Base-by-base conservation (phyloP, 1,284 basidiomycete genomes). In the Polyporus tsugae region DNA sequence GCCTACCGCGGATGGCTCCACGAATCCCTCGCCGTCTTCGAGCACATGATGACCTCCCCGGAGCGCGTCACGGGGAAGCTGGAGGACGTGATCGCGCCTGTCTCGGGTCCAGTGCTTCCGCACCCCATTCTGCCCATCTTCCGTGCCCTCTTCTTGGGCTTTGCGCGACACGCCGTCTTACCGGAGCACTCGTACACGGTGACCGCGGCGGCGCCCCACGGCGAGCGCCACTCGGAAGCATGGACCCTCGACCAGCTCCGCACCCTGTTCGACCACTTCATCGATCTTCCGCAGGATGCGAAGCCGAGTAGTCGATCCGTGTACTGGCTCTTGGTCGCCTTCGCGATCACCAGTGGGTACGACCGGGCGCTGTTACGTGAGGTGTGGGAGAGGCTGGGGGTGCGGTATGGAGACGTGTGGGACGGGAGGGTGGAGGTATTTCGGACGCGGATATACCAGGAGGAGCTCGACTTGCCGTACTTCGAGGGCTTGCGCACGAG, bases 131-230 rank as follows among this genome's bases (percentile, higher is more conserved):
- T 72, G 59, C 80, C 86, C 33, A 81, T 88, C 17, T 96, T 91
- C 76, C 86, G 91, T 15, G 86, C 88, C 9, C 79, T 96, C 33
- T 95, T 96, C 77, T 83, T 91, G 9, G 95, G 93, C 0, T 96
- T 95, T 77, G 82, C 85, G 7, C 85, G 87, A 15, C 89, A 93
- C 71, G 90, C 62, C 39, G 53, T 60, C 44, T 46, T 62, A 22
- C 60, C 66, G 15, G 42, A 36, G 6, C 57, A 60, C 9, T 2
- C 42, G 25, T 49, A 52, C 53, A 57, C 17, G 29, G 52, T 65
- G 9, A 59, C n/a, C 25, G 38, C 57, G 2, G 42, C 59, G n/a
- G 22, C 11, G 0, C 35, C 38, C 15, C 41, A 52, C 29, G 52
- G 44, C 7, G 62, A 66, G 15, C 59, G 36, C 0, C 52, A 13